A percentile compares a stretch with the other conserved stretches of the same genome.
These are phyloP conservation scores for Phytopythium cucurbitacearum DNA, from an alignment of 352 stramenopile genomes.

Conservation along the genomic window DNA sequence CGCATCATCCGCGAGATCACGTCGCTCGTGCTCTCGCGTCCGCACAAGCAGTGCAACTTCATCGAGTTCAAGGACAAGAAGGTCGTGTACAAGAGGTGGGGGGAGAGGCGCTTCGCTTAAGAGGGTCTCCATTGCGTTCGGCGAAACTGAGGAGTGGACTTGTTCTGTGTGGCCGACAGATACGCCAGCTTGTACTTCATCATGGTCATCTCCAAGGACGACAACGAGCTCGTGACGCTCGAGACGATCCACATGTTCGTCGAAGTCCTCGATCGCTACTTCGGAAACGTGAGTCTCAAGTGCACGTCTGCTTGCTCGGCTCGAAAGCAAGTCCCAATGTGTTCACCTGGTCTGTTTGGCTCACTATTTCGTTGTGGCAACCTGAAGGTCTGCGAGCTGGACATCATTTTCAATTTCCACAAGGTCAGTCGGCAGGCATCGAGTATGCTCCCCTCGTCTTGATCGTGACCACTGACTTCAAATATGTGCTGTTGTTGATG, in stretches of 20 bases:
- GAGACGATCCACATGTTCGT: constrained; percentile 98
- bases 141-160: background rate
- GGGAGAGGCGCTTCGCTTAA: background rate
- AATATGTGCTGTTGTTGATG: background rate
- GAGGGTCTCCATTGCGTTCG: too few relatives aligned
- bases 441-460: background rate
- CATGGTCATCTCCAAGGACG: constrained; percentile 91
- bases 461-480: background rate
- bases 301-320: constrained; percentile 10
- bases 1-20: constrained; percentile 89
- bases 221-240: constrained; percentile 97
- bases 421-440: constrained; percentile 55
- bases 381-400: constrained; percentile 84
- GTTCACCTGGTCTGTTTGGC: constrained; percentile 49
- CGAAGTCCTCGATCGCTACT: constrained; percentile 97
- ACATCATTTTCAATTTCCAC: constrained; percentile 99
- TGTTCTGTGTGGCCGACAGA: constrained; percentile 18
- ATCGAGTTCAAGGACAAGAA: constrained; percentile 98
- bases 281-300: constrained; percentile 79
- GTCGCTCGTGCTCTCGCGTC: constrained; percentile 80
- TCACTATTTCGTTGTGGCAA: background rate
- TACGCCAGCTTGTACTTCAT: constrained; percentile 98
- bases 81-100: constrained; percentile 95
- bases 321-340: constrained; percentile 25
- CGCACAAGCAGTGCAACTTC: constrained; percentile 90